Evolutionary conservation across 768 basidiomycete species (phyloP).

Genomic region (Suillus bovinus): DNA sequence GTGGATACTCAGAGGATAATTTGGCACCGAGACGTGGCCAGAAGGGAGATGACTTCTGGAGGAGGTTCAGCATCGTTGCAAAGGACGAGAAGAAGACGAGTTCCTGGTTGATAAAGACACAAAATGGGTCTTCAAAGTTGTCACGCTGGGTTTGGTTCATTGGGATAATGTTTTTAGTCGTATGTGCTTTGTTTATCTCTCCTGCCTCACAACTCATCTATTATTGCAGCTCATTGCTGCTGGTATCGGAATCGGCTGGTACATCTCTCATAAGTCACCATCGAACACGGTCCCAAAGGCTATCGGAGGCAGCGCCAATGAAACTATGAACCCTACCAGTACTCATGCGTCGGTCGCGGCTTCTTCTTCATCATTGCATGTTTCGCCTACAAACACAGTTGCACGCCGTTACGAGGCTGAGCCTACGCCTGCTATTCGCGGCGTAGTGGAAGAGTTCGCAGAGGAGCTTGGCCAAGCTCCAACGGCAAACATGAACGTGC

Average conservation of each 20-base stretch:
- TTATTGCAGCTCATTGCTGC: conserved; percentile 46
- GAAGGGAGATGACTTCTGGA: conserved; percentile 84
- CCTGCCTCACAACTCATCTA: neutral
- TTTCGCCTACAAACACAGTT: conserved; percentile 64
- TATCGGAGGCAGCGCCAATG: conserved; percentile 62
- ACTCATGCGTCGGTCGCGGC: conserved; percentile 17
- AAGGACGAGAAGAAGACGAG: conserved; percentile 63
- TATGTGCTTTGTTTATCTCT: conserved; percentile 30
- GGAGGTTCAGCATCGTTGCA: conserved; percentile 81
- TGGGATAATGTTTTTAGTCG: conserved; percentile 58
- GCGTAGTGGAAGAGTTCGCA: conserved; percentile 8
- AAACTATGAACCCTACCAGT: conserved; percentile 32
- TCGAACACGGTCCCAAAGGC: conserved; percentile 55
- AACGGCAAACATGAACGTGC: neutral
- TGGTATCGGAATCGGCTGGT: conserved; percentile 62
- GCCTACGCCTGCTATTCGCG: conserved; percentile 9
- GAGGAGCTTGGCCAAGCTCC: conserved; percentile 9
- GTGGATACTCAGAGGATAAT: conserved; percentile 67
- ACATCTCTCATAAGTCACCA: conserved; percentile 51
- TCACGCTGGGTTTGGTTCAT: conserved; percentile 72
- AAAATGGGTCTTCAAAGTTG: conserved; percentile 49
- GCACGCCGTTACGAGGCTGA: conserved; percentile 37
- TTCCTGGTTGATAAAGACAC: conserved; percentile 69
- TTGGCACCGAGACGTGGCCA: conserved; percentile 68
- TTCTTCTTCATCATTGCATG: conserved; percentile 35